Conservation (phyloP, 2,329 filamentous ascomycete genomes). For the Lachnellula arida region DNA sequence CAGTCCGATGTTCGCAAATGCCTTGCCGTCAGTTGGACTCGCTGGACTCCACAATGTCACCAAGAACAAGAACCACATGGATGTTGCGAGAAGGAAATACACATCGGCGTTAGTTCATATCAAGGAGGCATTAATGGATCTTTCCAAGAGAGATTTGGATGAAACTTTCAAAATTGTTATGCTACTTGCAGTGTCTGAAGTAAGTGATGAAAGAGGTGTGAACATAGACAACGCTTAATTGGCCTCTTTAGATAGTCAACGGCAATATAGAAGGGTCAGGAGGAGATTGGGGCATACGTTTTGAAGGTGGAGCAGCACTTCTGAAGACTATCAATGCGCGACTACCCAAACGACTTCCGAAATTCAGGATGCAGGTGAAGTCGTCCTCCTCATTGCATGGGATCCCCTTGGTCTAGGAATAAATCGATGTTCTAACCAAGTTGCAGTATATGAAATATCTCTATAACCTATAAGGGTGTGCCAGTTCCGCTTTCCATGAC, state of each 20-base stretch:
- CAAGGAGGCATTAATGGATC: constrained; percentile 41
- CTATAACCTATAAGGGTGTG: constrained; percentile 10
- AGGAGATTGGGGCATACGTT: constrained; percentile 16
- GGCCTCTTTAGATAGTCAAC: constrained; percentile 13
- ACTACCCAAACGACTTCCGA: not conserved
- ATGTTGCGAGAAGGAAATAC: constrained; percentile 46
- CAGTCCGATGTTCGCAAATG: constrained; percentile 39
- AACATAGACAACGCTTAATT: not conserved
- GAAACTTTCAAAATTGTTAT: constrained; percentile 49
- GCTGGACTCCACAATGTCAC: constrained; percentile 43
- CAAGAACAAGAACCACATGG: constrained; percentile 36
- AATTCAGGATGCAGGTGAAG: constrained; percentile 13
- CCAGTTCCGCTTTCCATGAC: constrained; percentile 4
- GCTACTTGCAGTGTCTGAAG: constrained; percentile 48
- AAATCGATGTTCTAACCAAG: not conserved
- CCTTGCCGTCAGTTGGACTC: constrained; percentile 50
- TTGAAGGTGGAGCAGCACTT: constrained; percentile 19
- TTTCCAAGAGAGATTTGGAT: constrained; percentile 42
- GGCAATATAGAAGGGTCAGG: constrained; percentile 1
- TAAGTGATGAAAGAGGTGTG: constrained; percentile 5
- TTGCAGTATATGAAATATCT: constrained; percentile 17
- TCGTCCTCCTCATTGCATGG: constrained; percentile 19
- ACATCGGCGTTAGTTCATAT: constrained; percentile 44
- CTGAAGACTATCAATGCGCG: constrained; percentile 13
- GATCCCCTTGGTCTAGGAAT: not conserved